Evolutionary conservation across 768 basidiomycete species (phyloP).

Genomic region (Vararia minispora): DNA sequence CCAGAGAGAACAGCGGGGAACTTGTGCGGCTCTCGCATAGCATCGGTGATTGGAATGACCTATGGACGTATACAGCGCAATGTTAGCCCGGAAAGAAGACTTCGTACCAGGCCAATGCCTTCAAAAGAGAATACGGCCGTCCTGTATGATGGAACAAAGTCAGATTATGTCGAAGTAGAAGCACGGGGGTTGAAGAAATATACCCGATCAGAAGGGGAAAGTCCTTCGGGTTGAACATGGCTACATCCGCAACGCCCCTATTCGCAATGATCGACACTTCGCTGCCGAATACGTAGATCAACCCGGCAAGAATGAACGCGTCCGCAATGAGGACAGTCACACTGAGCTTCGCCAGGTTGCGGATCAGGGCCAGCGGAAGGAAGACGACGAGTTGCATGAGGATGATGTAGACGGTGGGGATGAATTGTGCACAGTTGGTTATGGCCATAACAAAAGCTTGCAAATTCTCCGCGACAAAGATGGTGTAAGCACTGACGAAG

Average conservation of each 20-base stretch:
- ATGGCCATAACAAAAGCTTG: conserved; percentile 80
- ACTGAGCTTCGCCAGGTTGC: conserved; percentile 92
- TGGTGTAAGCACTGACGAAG: conserved; percentile 85
- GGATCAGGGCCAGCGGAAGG: conserved; percentile 78
- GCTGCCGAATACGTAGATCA: conserved; percentile 80
- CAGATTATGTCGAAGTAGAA: neutral
- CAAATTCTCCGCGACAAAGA: conserved; percentile 90
- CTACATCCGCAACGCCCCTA: conserved; percentile 67
- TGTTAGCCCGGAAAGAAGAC: neutral
- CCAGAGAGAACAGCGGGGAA: conserved; percentile 82
- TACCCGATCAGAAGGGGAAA: conserved; percentile 91
- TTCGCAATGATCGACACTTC: conserved; percentile 61
- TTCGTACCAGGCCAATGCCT: conserved; percentile 79
- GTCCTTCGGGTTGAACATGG: conserved; percentile 79
- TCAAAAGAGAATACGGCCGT: conserved; percentile 99
- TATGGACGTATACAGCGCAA: conserved; percentile 17
- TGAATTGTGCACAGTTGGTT: conserved; percentile 56
- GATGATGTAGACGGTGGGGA: conserved; percentile 75
- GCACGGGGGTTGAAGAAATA: neutral
- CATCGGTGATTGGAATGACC: conserved; percentile 93
- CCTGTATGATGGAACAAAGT: conserved; percentile 26
- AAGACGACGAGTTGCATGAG: conserved; percentile 76
- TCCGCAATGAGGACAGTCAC: conserved; percentile 89
- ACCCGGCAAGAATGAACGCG: conserved; percentile 84
- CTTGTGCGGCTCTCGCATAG: conserved; percentile 91